Evolutionary conservation across 495 filamentous ascomycete genomes (phyloP).

Genomic region (Chlorociboria aeruginascens): DNA sequence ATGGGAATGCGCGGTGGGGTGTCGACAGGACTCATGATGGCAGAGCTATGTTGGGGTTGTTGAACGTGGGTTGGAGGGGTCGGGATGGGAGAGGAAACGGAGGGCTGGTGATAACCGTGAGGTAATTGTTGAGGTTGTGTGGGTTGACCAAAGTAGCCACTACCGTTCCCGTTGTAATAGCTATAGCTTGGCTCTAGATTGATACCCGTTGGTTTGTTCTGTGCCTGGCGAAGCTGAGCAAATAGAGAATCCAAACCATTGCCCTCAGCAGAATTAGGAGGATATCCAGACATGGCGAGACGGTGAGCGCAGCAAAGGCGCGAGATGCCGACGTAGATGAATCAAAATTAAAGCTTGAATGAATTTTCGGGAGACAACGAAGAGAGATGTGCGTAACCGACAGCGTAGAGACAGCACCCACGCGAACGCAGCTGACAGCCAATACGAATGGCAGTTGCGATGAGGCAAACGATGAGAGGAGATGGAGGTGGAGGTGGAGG

Average conservation of each 20-base stretch:
- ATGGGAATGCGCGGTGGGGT: constrained; percentile 25
- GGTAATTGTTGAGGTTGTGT: constrained; percentile 19
- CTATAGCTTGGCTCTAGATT: constrained; percentile 16
- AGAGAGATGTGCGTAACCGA: not conserved
- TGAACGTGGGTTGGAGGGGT: constrained; percentile 31
- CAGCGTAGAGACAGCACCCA: constrained; percentile 5
- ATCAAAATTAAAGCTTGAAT: constrained; percentile 9
- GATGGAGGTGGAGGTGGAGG: not conserved
- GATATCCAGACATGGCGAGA: constrained; percentile 21
- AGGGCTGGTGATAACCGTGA: constrained; percentile 34
- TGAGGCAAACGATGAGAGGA: not conserved
- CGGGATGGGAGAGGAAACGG: constrained; percentile 26
- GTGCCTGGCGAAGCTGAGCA: constrained; percentile 20
- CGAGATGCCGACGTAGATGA: constrained; percentile 13
- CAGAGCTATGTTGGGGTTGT: constrained; percentile 34
- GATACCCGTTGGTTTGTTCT: constrained; percentile 7
- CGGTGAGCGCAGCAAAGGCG: constrained; percentile 17
- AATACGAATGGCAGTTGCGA: not conserved
- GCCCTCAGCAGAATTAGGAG: constrained; percentile 13
- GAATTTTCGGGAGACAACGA: not conserved
- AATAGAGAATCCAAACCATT: constrained; percentile 20
- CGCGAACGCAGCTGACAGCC: constrained; percentile 2
- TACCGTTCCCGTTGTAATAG: constrained; percentile 13
- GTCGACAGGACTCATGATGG: constrained; percentile 36
- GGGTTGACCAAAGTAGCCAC: constrained; percentile 11